phyloP scores from a whole-genome alignment of 208 protist genomes.

The Vickermania spadyakhi region DNA sequence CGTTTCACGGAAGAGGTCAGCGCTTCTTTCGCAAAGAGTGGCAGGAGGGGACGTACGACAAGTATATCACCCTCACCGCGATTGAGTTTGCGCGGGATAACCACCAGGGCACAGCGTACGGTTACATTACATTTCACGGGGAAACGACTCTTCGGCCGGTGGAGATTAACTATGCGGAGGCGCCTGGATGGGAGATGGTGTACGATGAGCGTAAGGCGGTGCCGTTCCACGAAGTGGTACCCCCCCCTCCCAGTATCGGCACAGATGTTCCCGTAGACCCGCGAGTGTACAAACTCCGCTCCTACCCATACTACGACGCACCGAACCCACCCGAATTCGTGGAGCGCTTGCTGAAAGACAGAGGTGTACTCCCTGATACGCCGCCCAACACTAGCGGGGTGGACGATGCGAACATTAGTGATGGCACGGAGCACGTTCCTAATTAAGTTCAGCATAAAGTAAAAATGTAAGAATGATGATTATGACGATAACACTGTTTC shows the following conservation, averaged over 20 bases:
- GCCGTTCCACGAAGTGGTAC: conserved; percentile 52
- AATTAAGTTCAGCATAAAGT: no score
- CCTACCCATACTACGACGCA: conserved; percentile 85
- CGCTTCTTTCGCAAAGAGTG: conserved; percentile 80
- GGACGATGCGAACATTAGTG: neutral
- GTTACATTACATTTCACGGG: conserved; percentile 86
- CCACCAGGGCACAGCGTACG: conserved; percentile 68
- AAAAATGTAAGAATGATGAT: no score
- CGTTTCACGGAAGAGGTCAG: conserved; percentile 63
- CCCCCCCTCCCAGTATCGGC: conserved; percentile 74
- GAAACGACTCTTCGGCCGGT: conserved; percentile 73
- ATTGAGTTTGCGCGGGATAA: conserved; percentile 75
- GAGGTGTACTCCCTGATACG: conserved; percentile 70
- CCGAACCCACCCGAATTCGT: conserved; percentile 84
- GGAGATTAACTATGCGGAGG: conserved; percentile 57
- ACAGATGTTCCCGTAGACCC: conserved; percentile 80
- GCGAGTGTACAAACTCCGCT: conserved; percentile 47
- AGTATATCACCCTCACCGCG: conserved; percentile 73
- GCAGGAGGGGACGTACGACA: conserved; percentile 84
- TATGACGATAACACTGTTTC: no score
- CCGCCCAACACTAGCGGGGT: neutral
- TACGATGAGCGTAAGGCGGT: conserved; percentile 41
- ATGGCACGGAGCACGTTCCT: neutral
- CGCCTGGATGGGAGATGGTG: conserved; percentile 71
- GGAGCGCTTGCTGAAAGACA: conserved; percentile 77